phyloP scores from a whole-genome alignment of 306 rosid species.

The Gastrolobium villosum region DNA sequence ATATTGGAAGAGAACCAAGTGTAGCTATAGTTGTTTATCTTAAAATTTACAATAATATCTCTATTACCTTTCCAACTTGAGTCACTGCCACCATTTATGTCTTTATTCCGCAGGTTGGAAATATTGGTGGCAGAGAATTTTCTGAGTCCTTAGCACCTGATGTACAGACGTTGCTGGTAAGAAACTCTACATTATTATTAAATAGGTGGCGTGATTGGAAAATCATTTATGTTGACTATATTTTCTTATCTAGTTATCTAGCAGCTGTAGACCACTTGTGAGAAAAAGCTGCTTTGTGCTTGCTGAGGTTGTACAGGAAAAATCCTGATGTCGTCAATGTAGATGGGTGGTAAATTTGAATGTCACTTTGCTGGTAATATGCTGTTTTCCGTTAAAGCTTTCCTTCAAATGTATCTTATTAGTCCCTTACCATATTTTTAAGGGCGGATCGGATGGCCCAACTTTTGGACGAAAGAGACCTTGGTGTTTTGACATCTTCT shows the following conservation, averaged over 20 bases:
- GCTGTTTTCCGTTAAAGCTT: slow-evolving; percentile 12
- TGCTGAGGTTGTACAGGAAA: slow-evolving; percentile 80
- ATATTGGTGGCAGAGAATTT: slow-evolving; percentile 89
- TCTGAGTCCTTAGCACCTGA: slow-evolving; percentile 88
- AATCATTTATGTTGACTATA: slow-evolving; percentile 40
- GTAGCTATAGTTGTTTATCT: slow-evolving; percentile 5
- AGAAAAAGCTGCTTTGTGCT: slow-evolving; percentile 84
- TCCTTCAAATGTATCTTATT: slow-evolving; percentile 23
- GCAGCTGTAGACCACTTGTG: slow-evolving; percentile 90
- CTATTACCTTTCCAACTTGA: slow-evolving; percentile 1
- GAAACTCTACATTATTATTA: slow-evolving; percentile 36
- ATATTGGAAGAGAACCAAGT: not conserved
- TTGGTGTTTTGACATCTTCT: slow-evolving; percentile 86
- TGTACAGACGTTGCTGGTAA: slow-evolving; percentile 84
- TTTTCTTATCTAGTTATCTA: slow-evolving; percentile 65
- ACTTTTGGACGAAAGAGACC: slow-evolving; percentile 86
- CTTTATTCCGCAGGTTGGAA: slow-evolving; percentile 71
- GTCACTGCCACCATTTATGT: slow-evolving; percentile 20
- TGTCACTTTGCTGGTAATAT: slow-evolving; percentile 30
- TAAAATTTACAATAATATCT: not conserved
- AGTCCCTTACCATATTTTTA: slow-evolving; percentile 26
- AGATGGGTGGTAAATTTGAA: slow-evolving; percentile 73
- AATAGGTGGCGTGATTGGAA: slow-evolving; percentile 2
- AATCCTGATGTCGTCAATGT: slow-evolving; percentile 88
- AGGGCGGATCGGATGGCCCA: slow-evolving; percentile 86